These are phyloP conservation scores for Acer negundo DNA, from an alignment of 345 rosid species.

Conservation along the genomic window DNA sequence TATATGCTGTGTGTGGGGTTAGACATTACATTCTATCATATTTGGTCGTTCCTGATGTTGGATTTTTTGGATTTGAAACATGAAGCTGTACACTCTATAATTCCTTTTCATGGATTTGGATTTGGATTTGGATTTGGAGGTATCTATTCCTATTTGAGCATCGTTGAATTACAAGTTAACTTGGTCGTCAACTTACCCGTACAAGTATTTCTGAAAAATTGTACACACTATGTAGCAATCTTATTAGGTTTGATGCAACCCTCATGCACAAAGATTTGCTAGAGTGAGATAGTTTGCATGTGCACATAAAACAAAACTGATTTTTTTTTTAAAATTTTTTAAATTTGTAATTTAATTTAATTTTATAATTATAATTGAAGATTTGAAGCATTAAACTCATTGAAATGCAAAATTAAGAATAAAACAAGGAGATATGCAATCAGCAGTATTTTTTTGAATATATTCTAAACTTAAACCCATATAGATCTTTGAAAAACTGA, in stretches of 20 bases:
- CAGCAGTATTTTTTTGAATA: background rate
- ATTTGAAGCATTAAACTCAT: background rate
- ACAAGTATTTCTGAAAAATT: too few relatives aligned
- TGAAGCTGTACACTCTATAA: too few relatives aligned
- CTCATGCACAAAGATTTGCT: background rate
- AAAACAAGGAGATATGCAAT: background rate
- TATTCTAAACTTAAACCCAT: background rate
- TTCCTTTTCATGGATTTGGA: too few relatives aligned
- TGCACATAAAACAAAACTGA: background rate
- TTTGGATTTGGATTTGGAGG: background rate
- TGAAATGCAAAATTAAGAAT: background rate
- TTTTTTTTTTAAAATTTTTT: too few relatives aligned
- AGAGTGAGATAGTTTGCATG: background rate
- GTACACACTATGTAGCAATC: too few relatives aligned
- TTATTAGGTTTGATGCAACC: too few relatives aligned
- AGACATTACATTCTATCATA: background rate
- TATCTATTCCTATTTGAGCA: background rate
- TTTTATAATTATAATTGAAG: too few relatives aligned
- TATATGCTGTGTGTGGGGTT: background rate
- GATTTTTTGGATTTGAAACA: too few relatives aligned
- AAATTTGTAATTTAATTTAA: too few relatives aligned
- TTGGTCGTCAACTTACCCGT: too few relatives aligned
- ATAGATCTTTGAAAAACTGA: background rate
- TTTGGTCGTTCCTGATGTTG: background rate
- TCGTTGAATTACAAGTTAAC: background rate